These are phyloP conservation scores for Ceratocystiopsis minuta DNA, from an alignment of 2,329 filamentous ascomycete species.

Conservation along the genomic window DNA sequence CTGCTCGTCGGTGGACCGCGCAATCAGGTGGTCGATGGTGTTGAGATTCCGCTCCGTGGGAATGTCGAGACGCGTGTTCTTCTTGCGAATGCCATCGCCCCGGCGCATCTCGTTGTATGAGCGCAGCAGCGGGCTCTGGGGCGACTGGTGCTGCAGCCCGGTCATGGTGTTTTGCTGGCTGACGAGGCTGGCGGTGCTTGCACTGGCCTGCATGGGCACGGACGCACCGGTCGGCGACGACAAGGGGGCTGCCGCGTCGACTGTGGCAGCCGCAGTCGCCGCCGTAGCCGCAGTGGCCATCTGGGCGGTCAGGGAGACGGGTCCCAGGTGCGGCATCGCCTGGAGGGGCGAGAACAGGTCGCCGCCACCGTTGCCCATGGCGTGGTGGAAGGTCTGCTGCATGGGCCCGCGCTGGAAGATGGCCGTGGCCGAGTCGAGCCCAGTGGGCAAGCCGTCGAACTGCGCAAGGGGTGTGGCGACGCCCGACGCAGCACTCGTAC, in stretches of 20 bases:
- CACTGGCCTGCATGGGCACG: conserved; percentile 6
- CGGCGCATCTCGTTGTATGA: conserved; percentile 61
- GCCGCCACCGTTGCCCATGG: conserved; percentile 7
- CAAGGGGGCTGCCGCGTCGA: too few species aligned
- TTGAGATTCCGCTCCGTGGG: conserved; percentile 79
- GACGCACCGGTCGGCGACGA: neutral
- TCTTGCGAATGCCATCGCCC: conserved; percentile 88
- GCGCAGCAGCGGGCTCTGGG: conserved; percentile 50
- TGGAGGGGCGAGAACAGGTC: conserved; percentile 34
- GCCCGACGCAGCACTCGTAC: conserved; percentile 37
- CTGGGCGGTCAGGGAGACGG: too few species aligned
- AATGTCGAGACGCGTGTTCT: conserved; percentile 96
- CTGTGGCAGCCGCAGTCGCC: too few species aligned
- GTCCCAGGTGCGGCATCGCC: conserved; percentile 17
- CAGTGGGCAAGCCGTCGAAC: conserved; percentile 43
- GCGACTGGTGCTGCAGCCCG: conserved; percentile 41
- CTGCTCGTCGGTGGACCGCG: conserved; percentile 71
- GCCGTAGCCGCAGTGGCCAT: too few species aligned
- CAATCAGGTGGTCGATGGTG: conserved; percentile 89
- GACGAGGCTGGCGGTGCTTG: conserved; percentile 26
- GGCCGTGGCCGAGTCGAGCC: conserved; percentile 32
- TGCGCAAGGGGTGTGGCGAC: conserved; percentile 57
- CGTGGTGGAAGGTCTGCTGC: conserved; percentile 34
- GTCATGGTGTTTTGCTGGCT: neutral
- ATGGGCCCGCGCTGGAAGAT: conserved; percentile 33